Evolutionary conservation across 495 filamentous ascomycete genomes (phyloP).

Genomic region (Penicillium parvum): DNA sequence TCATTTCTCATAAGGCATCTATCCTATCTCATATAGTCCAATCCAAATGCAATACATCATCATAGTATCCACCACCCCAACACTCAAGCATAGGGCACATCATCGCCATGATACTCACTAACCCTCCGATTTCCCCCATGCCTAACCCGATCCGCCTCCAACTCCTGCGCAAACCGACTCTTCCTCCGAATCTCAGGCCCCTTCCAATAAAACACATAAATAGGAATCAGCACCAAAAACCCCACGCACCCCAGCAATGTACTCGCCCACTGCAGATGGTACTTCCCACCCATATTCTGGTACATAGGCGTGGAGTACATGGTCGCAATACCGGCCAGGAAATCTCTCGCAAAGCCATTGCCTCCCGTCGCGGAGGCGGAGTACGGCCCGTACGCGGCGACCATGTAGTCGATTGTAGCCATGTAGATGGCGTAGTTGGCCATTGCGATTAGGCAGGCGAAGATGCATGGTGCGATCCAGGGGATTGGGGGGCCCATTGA

Average conservation of each 20-base stretch:
- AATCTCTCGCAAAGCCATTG: constrained; percentile 36
- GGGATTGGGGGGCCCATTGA: constrained; percentile 55
- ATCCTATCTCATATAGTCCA: background rate
- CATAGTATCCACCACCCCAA: background rate
- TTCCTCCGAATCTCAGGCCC: constrained; percentile 41
- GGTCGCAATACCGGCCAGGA: constrained; percentile 31
- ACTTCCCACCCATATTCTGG: constrained; percentile 27
- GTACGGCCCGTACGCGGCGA: constrained; percentile 74
- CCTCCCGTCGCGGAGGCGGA: constrained; percentile 74
- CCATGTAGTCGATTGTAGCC: constrained; percentile 84
- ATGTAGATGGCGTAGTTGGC: constrained; percentile 72
- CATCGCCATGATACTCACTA: background rate
- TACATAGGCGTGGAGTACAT: constrained; percentile 19
- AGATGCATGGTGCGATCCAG: constrained; percentile 60
- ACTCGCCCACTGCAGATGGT: constrained; percentile 38
- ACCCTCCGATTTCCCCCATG: constrained; percentile 6
- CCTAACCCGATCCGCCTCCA: constrained; percentile 20
- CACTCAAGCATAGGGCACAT: background rate
- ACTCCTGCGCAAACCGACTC: constrained; percentile 43
- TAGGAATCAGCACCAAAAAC: constrained; percentile 40
- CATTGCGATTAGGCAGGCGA: constrained; percentile 58
- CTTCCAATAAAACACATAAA: constrained; percentile 49
- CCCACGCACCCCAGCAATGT: constrained; percentile 41
- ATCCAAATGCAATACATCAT: background rate
- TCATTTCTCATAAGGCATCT: background rate